Evolutionary conservation across 495 filamentous ascomycete genomes (phyloP), one percentile per base, ranked within the genome.

Genomic region (Ascobolus immersus): DNA sequence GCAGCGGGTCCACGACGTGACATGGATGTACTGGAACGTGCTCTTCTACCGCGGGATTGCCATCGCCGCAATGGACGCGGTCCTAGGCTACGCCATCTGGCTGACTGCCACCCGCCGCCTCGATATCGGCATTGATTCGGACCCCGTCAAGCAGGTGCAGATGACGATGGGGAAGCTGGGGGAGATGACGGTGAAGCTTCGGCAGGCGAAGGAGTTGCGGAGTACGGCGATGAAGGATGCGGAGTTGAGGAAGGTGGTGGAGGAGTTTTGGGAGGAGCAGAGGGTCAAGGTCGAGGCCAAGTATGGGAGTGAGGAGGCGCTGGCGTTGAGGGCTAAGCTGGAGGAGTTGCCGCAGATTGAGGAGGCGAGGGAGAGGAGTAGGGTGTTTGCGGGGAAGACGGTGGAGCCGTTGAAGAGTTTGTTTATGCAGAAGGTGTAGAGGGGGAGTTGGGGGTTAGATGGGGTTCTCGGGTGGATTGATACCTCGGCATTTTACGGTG

Each of bases 111-210:
- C 82, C 78, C 47, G 71, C 77, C 23, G 80, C 91, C 56, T 92
- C 81, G 80, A 55, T 90, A 30, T 52, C 90, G 36, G 67, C 72
- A 5, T 93, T 92, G 50, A 84, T 89, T 11, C 62, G 72, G 37
- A 89, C 89, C 30, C 86, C 89, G 28, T 45, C 71, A 33, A 89
- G 89, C n/a, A 79, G 77, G 41, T 71, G 94, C 26, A 91, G 81
- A 52, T 92, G 10, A n/a, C n/a, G n/a, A n/a, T 50, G 76, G 93
- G 39, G 77, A 86, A 47, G 66, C 86, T 21, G 94, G 86, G 86
- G 68, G 69, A 45, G 67, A 73, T 45, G 84, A 82, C 19, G 91
- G 84, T 48, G 69, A 67, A 37, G 64, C 67, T 7, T 49, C 69
- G 20, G 54, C 74, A 31, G 45, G 59, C 24, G 49, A 77, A 22